A percentile compares a stretch with the other conserved stretches of the same genome.
These are phyloP conservation scores for Linderina pennispora DNA, from an alignment of 192 early-diverging fungal species.

Conservation along the genomic window DNA sequence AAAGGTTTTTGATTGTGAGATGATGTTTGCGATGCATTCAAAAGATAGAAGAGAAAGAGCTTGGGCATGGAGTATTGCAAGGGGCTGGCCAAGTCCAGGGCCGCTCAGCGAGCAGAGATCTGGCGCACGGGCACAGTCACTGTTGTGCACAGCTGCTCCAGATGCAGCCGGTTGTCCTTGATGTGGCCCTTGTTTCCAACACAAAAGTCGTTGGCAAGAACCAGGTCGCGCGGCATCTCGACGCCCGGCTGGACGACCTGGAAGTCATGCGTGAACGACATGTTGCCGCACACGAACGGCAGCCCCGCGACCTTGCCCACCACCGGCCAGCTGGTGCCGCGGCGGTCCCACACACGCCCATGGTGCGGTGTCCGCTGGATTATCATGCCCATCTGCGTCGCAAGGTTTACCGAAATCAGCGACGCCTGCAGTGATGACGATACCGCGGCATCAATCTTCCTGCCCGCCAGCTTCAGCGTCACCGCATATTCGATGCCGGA, in stretches of 20 bases:
- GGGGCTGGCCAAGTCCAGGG: not conserved
- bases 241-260: slow-evolving; percentile 23
- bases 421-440: slow-evolving; percentile 36
- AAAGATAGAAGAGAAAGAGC: not conserved
- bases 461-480: slow-evolving; percentile 19
- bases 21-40: too few species aligned
- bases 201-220: slow-evolving; percentile 45
- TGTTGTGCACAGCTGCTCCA: slow-evolving; percentile 36
- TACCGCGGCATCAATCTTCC: slow-evolving; percentile 26
- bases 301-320: slow-evolving; percentile 28
- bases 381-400: slow-evolving; percentile 20
- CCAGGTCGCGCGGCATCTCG: slow-evolving; percentile 34
- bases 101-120: slow-evolving; percentile 18
- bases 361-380: slow-evolving; percentile 10
- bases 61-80: too few species aligned
- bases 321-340: slow-evolving; percentile 33
- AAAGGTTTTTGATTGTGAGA: too few species aligned
- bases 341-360: slow-evolving; percentile 33
- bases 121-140: slow-evolving; percentile 39
- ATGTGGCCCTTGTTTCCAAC: slow-evolving; percentile 43
- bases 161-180: slow-evolving; percentile 37
- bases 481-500: slow-evolving; percentile 17
- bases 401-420: slow-evolving; percentile 34
- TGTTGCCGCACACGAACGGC: slow-evolving; percentile 46
- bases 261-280: slow-evolving; percentile 41